Conservation (phyloP, 2,329 filamentous ascomycete genomes). For the Neofusicoccum kwambonambiense region DNA sequence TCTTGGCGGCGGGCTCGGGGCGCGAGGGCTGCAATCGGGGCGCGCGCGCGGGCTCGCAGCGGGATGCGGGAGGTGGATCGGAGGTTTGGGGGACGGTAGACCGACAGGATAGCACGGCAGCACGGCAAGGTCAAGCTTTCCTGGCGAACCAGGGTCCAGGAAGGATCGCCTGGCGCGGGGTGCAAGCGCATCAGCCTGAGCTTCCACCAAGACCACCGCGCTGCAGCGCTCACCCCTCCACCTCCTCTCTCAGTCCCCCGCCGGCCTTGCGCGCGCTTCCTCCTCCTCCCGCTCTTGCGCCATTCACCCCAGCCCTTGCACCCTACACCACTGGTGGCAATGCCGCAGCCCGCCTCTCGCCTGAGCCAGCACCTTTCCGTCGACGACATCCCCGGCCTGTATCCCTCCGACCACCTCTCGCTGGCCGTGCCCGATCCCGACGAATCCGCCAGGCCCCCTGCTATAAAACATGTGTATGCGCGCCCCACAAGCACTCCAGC, state of each 20-base stretch:
- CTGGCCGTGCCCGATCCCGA: slow-evolving; percentile 46
- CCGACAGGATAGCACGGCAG: neutral
- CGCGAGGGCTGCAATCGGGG: neutral
- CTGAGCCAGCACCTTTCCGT: slow-evolving; percentile 25
- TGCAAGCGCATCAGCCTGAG: slow-evolving; percentile 16
- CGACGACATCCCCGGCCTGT: slow-evolving; percentile 37
- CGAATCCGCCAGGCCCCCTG: slow-evolving; percentile 41
- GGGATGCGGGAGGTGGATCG: slow-evolving; percentile 5
- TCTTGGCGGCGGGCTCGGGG: slow-evolving; percentile 44
- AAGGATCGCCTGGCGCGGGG: slow-evolving; percentile 15
- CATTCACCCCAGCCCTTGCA: neutral
- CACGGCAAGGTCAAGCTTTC: slow-evolving; percentile 4
- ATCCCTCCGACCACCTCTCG: slow-evolving; percentile 48
- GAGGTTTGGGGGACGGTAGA: neutral
- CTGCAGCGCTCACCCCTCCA: neutral
- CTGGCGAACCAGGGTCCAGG: slow-evolving; percentile 3
- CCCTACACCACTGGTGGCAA: neutral
- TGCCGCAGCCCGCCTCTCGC: slow-evolving; percentile 11
- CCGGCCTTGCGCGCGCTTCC: neutral
- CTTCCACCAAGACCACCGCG: neutral
- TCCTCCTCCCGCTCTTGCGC: neutral
- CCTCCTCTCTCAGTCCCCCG: neutral
- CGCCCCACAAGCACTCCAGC: neutral
- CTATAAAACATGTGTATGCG: slow-evolving; percentile 51
- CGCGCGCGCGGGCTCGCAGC: neutral